A percentile compares a stretch with the other conserved stretches of the same genome.
Conservation (phyloP, 2,329 filamentous ascomycete species). For the Pestalotiopsis fici region DNA sequence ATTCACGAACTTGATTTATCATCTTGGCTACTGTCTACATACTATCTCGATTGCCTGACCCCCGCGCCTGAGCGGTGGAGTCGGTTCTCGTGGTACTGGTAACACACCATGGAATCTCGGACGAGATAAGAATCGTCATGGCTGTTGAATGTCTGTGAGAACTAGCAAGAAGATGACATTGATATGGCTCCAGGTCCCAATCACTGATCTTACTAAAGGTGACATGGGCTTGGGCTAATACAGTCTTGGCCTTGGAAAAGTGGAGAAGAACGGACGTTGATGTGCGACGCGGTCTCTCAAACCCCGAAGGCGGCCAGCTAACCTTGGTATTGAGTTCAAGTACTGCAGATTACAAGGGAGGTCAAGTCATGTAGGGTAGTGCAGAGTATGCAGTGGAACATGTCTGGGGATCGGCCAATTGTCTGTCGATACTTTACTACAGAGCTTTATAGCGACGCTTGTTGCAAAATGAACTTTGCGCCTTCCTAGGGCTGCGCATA, state of each 20-base stretch:
- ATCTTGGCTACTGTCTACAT: background rate
- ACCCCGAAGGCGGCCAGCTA: background rate
- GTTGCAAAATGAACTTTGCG: too few relatives aligned
- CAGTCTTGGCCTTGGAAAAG: background rate
- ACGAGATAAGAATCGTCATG: background rate
- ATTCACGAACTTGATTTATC: slow-evolving; percentile 11
- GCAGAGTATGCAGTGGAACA: too few relatives aligned
- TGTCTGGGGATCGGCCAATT: too few relatives aligned
- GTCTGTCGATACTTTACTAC: too few relatives aligned
- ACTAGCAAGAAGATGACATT: background rate
- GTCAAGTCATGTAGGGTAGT: too few relatives aligned
- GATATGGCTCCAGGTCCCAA: background rate
- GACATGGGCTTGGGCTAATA: background rate
- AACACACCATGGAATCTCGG: background rate
- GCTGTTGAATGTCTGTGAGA: background rate
- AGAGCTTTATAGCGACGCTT: too few relatives aligned
- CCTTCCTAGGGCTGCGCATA: too few relatives aligned
- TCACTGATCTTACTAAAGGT: background rate
- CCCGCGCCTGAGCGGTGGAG: background rate
- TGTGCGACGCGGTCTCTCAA: background rate
- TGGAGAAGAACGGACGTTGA: background rate
- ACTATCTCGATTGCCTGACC: background rate
- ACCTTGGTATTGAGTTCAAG: too few relatives aligned
- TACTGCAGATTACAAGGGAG: too few relatives aligned
- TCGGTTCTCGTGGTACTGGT: background rate